Percentiles rank a stretch among this genome's conserved stretches.
phyloP scores from a whole-genome alignment of 2,329 filamentous ascomycete genomes.

The Pseudohalonectria lignicola region DNA sequence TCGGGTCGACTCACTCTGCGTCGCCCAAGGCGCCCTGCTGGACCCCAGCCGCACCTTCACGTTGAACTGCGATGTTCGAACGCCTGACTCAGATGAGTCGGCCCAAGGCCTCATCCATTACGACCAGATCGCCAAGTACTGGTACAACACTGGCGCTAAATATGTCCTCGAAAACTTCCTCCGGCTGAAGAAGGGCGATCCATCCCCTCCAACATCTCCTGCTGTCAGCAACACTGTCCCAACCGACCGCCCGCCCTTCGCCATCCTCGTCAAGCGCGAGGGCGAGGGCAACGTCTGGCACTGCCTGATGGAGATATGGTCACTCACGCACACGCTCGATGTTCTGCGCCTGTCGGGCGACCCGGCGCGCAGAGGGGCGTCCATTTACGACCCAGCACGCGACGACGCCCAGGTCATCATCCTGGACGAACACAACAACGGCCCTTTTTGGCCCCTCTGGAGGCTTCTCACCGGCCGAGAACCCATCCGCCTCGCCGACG shows the following conservation, averaged over 20 bases:
- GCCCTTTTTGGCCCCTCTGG: conserved; percentile 26
- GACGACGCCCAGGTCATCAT: conserved; percentile 17
- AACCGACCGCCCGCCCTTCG: not conserved
- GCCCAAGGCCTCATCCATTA: conserved; percentile 4
- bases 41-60: conserved; percentile 2
- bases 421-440: conserved; percentile 20
- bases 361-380: no score
- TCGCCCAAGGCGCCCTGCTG: conserved; percentile 3
- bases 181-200: no score
- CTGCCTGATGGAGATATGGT: conserved; percentile 10
- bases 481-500: conserved; percentile 16
- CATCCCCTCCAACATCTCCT: not conserved
- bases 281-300: conserved; percentile 8
- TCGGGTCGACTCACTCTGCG: conserved; percentile 6
- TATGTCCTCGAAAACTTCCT: conserved; percentile 6
- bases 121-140: conserved; percentile 3
- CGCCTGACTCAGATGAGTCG: not conserved
- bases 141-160: conserved; percentile 8
- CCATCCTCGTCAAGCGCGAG: conserved; percentile 9
- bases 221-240: not conserved
- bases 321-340: conserved; percentile 9
- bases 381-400: no score
- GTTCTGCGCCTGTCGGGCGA: conserved; percentile 7
- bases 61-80: conserved; percentile 4
- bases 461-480: conserved; percentile 18